Evolutionary conservation across 2,329 filamentous ascomycete genomes (phyloP), one percentile per base, ranked within the genome.

Genomic region (Nectriaceae sp.): DNA sequence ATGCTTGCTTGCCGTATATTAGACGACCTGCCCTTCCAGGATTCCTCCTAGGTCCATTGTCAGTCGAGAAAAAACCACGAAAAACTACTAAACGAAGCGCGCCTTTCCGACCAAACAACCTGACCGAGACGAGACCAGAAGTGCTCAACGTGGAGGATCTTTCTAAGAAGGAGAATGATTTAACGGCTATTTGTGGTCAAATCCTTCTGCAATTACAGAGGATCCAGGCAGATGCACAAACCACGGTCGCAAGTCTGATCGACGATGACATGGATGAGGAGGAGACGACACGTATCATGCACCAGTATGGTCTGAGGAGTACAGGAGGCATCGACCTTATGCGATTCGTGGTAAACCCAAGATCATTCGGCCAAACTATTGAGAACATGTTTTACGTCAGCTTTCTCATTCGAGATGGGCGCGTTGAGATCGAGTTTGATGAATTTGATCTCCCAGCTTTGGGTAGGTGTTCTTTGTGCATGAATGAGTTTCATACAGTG

Each of bases 301-400:
- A 82, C 31, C 75, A 81, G 46, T 72, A 88, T 60, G 81, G 85
- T 3, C 73, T 96, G 13, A 79, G 84, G 11, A 76, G 78, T 16
- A 84, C 84, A 2, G 85, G 85, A 2, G 89, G 89, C 15, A 81
- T 96, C 3, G 84, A 89, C 42, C 71, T 97, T 11, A 87, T 97
- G 67, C 84, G 88, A 44, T 97, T 97, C 59, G 89, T 91, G 35
- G 81, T 97, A 55, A 96, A 99, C 60, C 94, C 94, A 1, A 75
- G 75, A 33, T 96, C 90, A 1, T 99, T 97, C 62, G 90, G 90
- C 0, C 94, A 99, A 69, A 96, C 91, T 0, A 85, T 99, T 5
- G 94, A 99, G 67, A 99, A 99, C 61, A 77, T 99, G 61, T 99
- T 99, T 69, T 97, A 97, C 66, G 83, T 96, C 59, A 95, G 90